Evolutionary conservation across 371 early-diverging fungal genomes (phyloP), one percentile per base, ranked within the genome.

Genomic region (Mucor circinelloides): DNA sequence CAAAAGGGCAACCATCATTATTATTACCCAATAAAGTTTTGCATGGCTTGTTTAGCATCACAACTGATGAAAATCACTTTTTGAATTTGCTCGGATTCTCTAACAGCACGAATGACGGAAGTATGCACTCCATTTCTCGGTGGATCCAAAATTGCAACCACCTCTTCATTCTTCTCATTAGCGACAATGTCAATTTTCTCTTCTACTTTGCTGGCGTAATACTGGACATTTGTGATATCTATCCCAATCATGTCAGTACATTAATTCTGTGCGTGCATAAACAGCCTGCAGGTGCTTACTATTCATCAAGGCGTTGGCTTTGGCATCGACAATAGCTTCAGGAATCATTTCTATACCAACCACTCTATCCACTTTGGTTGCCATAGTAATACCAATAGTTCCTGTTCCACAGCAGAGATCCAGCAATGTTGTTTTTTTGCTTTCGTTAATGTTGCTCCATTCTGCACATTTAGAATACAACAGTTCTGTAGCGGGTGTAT

Each of bases 381-480:
- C 90, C 88, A 94, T 86, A 13, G 89, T 86, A 48, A 94, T 87
- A 23, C 96, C 96, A 71, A 95, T 94, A 10, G 93, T 93, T 28
- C 95, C 95, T 6, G 94, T 94, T 25, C 96, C 96, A 76, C 94
- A 94, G 78, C 96, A 95, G 19, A 95, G 75, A 71, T 94, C 95
- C 27, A 94, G 75, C 25, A 93, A 70, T 1, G 80, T 80, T 3
- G 76, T 73, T 54, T 75, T 72, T 55, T 84, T 84, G 31, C 32
- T 68, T 19, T 71, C 60, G 62, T 75, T 74, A 25, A 81, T 67
- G 50, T 76, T 74, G 56, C 77, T 71, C 80, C 86, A 78, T 55
- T 80, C 77, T 25, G 79, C 76, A 60, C 82, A 82, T 59, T 77
- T 74, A 32, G 80, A 66, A 69, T 92, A 92, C 50, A 94, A 71